A percentile compares a stretch with the other conserved stretches of the same genome.
Evolutionary conservation across 345 rosid species (phyloP).

Genomic region (Ceriops decandra): DNA sequence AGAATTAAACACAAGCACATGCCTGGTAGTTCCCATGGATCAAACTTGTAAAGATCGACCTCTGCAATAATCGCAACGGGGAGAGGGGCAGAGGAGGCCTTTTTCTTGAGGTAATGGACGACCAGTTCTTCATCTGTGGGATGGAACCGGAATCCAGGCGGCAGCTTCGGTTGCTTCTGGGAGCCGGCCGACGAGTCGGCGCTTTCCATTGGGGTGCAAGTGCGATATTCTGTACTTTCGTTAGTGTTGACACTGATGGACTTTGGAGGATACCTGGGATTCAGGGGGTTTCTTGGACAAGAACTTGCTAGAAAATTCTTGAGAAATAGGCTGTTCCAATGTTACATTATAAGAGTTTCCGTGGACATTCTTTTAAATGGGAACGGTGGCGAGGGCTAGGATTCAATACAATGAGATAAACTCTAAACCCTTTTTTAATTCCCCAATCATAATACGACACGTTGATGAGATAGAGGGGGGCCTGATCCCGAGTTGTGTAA

Average conservation of each 20-base stretch:
- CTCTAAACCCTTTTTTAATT: neutral
- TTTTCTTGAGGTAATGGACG: constrained; percentile 34
- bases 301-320: constrained; percentile 11
- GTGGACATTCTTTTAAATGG: constrained; percentile 29
- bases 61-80: constrained; percentile 32
- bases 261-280: constrained; percentile 1
- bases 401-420: neutral
- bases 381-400: constrained; percentile 1
- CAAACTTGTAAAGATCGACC: constrained; percentile 35
- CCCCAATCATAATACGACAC: neutral
- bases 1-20: neutral
- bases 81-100: constrained; percentile 28
- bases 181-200: constrained; percentile 27
- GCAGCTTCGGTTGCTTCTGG: constrained; percentile 32
- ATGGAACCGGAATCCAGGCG: constrained; percentile 35
- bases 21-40: constrained; percentile 38
- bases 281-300: constrained; percentile 13
- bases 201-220: constrained; percentile 22
- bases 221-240: neutral
- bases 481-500: no score
- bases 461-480: neutral
- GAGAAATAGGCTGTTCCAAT: constrained; percentile 15
- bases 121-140: constrained; percentile 36
- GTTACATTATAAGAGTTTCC: constrained; percentile 22
- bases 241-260: neutral